Evolutionary conservation across 805 yeast genomes (phyloP), one percentile per base, ranked within the genome.

Genomic region (Naumovozyma dairenensis): DNA sequence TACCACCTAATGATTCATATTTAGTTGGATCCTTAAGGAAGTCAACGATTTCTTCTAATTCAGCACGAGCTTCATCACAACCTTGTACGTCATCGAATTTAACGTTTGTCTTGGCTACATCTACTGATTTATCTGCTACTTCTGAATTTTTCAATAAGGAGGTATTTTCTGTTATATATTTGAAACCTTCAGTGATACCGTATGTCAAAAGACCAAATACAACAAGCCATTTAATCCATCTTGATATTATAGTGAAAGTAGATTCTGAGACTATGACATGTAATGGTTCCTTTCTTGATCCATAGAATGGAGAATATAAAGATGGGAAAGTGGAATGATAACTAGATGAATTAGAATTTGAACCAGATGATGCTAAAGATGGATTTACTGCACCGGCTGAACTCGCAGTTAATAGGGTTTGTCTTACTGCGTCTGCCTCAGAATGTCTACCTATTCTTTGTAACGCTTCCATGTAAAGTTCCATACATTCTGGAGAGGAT

Each of bases 31-130:
- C 97, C 54, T 86, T 86, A 52, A 92, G 71, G 53, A 92, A 92
- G 39, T 89, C 96, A n/a, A 92, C 99, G 49, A 93, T 83, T 60
- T 92, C 99, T 60, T 92, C 96, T 43, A 92, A 70, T 63, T 92
- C 98, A 6, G 93, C 84, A 51, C 96, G 77, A 4, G 99, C 98
- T 65, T 92, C 99, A 60, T 93, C 99, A 41, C 89, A 94, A 37
- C 99, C 99, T 52, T 87, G 80, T 22, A 93, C 97, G 57, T 92
- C 99, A 29, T 77, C 73, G 58, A 92, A 92, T 55, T 77, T 78
- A 25, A 87, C 96, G 26, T 81, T 81, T 5, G 89, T 80, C 55
- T 79, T 80, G 15, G 84, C 73, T 33, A 83, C 86, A 48, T 86
- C 95, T 28, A 84, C 80, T 3, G 84, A 69, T 53, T 82, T 80